A percentile compares a stretch with the other conserved stretches of the same genome.
These are phyloP conservation scores for Neurospora sp. DNA, from an alignment of 495 filamentous ascomycete genomes.

Conservation along the genomic window DNA sequence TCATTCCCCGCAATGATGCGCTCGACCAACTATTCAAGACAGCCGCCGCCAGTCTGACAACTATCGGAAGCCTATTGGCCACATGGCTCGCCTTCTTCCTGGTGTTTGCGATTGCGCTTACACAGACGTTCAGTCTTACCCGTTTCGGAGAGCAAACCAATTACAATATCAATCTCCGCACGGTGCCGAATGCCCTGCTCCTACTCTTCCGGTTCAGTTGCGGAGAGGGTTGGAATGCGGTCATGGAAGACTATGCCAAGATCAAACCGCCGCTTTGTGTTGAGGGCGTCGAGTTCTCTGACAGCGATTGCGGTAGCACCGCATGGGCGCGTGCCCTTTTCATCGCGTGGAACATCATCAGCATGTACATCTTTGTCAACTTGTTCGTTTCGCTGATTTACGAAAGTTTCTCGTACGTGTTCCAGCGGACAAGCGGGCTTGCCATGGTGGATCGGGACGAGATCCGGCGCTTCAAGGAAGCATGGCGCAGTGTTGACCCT, in stretches of 20 bases:
- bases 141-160: slow-evolving; percentile 65
- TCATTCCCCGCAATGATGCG: slow-evolving; percentile 95
- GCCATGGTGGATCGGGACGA: slow-evolving; percentile 84
- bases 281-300: slow-evolving; percentile 51
- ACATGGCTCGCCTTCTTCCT: slow-evolving; percentile 97
- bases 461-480: slow-evolving; percentile 93
- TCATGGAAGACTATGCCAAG: slow-evolving; percentile 93
- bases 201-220: slow-evolving; percentile 85
- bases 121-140: slow-evolving; percentile 93
- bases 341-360: slow-evolving; percentile 95
- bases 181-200: slow-evolving; percentile 86
- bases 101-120: slow-evolving; percentile 91
- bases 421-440: slow-evolving; percentile 81
- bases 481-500: slow-evolving; percentile 92
- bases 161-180: slow-evolving; percentile 85
- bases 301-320: slow-evolving; percentile 87
- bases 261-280: slow-evolving; percentile 71
- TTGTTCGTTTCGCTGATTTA: slow-evolving; percentile 98
- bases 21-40: slow-evolving; percentile 99
- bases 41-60: slow-evolving; percentile 84
- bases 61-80: slow-evolving; percentile 85
- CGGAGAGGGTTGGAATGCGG: slow-evolving; percentile 90
- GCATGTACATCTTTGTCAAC: slow-evolving; percentile 99
- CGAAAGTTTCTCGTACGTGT: slow-evolving; percentile 99
- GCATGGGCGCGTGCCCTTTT: slow-evolving; percentile 82